phyloP scores from a whole-genome alignment of 1,284 basidiomycete genomes.

The Cystobasidiaceae sp. region DNA sequence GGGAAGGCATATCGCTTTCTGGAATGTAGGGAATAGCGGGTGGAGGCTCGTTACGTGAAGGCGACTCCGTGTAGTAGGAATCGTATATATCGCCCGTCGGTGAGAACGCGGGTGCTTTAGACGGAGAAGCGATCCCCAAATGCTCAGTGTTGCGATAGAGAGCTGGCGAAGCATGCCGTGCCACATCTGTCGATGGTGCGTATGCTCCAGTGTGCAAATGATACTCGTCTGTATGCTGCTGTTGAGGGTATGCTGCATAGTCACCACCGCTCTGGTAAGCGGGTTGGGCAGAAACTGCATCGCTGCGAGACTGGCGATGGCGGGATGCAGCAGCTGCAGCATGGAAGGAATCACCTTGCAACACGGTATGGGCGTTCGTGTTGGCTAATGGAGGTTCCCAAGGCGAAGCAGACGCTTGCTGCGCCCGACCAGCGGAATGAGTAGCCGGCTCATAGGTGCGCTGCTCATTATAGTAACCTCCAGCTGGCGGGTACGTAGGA shows the following conservation, averaged over 20 bases:
- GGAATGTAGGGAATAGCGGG: conserved; percentile 4
- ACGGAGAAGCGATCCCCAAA: neutral
- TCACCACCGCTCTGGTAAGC: neutral
- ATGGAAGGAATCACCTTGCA: neutral
- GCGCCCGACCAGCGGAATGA: neutral
- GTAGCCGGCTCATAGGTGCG: neutral
- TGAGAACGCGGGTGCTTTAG: neutral
- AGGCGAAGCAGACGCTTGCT: neutral
- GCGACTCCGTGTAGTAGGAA: conserved; percentile 3
- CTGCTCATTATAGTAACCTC: neutral
- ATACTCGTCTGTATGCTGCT: neutral
- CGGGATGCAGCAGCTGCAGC: neutral
- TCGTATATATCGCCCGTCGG: conserved; percentile 13
- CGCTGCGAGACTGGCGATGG: conserved; percentile 4
- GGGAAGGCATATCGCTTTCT: neutral
- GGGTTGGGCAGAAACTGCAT: neutral
- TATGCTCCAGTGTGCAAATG: neutral
- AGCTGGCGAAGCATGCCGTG: neutral
- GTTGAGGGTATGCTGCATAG: neutral
- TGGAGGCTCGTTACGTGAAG: neutral
- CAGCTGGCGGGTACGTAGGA: neutral
- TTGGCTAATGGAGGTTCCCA: neutral
- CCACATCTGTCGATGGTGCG: neutral
- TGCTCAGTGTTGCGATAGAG: no score
- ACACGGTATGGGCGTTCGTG: neutral